A percentile compares a stretch with the other conserved stretches of the same genome.
Evolutionary conservation across 345 rosid genomes (phyloP).

Genomic region (Euphorbia peplus): DNA sequence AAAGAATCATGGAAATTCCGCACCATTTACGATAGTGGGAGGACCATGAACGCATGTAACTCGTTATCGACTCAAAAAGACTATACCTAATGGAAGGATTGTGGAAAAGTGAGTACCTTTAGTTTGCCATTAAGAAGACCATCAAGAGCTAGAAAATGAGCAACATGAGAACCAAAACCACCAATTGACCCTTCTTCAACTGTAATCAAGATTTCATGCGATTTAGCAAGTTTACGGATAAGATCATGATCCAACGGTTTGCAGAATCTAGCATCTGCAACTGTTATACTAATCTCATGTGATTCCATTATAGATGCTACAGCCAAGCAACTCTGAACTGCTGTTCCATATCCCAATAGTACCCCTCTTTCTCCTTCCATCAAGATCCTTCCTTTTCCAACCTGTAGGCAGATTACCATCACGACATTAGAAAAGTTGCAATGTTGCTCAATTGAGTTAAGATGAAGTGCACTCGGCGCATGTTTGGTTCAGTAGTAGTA

Average conservation of each 20-base stretch:
- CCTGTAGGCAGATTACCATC: slow-evolving; percentile 34
- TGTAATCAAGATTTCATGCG: slow-evolving; percentile 77
- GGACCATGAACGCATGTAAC: too few relatives aligned
- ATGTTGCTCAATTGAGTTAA: neutral
- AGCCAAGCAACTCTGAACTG: slow-evolving; percentile 83
- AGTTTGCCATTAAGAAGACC: slow-evolving; percentile 87
- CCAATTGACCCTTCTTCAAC: slow-evolving; percentile 98
- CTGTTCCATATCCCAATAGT: slow-evolving; percentile 78
- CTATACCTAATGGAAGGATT: too few relatives aligned
- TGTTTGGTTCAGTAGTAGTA: too few relatives aligned
- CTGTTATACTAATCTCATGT: slow-evolving; percentile 54
- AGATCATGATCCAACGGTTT: slow-evolving; percentile 79
- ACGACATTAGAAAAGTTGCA: neutral
- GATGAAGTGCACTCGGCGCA: neutral
- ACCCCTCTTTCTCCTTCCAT: slow-evolving; percentile 91
- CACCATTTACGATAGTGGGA: too few relatives aligned
- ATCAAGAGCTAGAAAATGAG: slow-evolving; percentile 85
- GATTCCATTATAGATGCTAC: slow-evolving; percentile 57
- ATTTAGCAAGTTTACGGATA: slow-evolving; percentile 71
- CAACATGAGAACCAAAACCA: slow-evolving; percentile 94
- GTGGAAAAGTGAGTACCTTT: slow-evolving; percentile 45
- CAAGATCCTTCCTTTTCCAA: slow-evolving; percentile 79
- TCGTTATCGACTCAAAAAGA: too few relatives aligned
- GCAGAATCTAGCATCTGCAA: slow-evolving; percentile 91
- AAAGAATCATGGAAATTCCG: too few relatives aligned